A percentile compares a stretch with the other conserved stretches of the same genome.
phyloP scores from a whole-genome alignment of 805 yeast species.

The Candida maltosa region DNA sequence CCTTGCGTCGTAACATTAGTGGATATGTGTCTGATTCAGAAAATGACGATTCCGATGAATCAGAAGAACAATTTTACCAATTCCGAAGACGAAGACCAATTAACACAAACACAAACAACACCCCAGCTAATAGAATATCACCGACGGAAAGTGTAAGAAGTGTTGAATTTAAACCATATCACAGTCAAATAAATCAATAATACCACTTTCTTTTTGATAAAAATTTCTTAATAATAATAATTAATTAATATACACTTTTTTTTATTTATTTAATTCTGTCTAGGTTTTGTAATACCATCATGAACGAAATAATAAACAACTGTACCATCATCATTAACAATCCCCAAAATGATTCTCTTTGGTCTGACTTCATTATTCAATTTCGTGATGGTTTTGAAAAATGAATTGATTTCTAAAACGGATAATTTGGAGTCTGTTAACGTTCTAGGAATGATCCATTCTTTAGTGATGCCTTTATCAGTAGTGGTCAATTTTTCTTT shows the following conservation, averaged over 20 bases:
- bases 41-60: slow-evolving; percentile 2
- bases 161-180: slow-evolving; percentile 1
- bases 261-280: slow-evolving; percentile 37
- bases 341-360: slow-evolving; percentile 48
- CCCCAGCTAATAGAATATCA: not conserved
- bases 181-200: too few relatives aligned
- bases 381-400: slow-evolving; percentile 32
- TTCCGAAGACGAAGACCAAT: slow-evolving; percentile 6
- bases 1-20: slow-evolving; percentile 8
- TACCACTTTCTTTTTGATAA: too few relatives aligned
- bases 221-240: too few relatives aligned
- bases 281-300: slow-evolving; percentile 65
- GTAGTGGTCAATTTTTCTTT: slow-evolving; percentile 22
- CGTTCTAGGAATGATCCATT: slow-evolving; percentile 43
- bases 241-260: too few relatives aligned
- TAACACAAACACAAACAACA: too few relatives aligned
- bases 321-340: slow-evolving; percentile 65
- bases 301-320: slow-evolving; percentile 67
- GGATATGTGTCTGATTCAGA: slow-evolving; percentile 14
- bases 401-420: slow-evolving; percentile 32
- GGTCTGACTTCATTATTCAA: slow-evolving; percentile 25
- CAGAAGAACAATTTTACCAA: slow-evolving; percentile 5
- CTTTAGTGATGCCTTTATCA: slow-evolving; percentile 16
- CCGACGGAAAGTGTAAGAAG: not conserved
- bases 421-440: slow-evolving; percentile 23